A percentile compares a stretch with the other conserved stretches of the same genome.
These are phyloP conservation scores for Starmera dryadoides DNA, from an alignment of 805 yeast species.

Conservation along the genomic window DNA sequence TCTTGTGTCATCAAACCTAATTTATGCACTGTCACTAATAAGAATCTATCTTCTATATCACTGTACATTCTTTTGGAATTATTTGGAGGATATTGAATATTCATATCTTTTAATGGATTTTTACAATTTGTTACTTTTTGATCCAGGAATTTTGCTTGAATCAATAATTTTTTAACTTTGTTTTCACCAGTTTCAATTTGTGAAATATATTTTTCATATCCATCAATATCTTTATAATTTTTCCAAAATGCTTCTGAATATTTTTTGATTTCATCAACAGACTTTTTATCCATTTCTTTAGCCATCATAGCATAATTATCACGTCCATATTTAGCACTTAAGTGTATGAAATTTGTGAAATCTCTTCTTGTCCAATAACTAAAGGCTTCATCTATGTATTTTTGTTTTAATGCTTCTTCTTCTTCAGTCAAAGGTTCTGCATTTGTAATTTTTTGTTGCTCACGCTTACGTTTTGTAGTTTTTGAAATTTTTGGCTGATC, in stretches of 20 bases:
- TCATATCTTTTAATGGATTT: conserved; percentile 58
- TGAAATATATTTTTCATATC: conserved; percentile 61
- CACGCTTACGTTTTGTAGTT: conserved; percentile 14
- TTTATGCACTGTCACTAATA: conserved; percentile 53
- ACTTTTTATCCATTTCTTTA: conserved; percentile 47
- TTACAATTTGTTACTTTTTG: conserved; percentile 44
- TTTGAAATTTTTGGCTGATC: conserved; percentile 11
- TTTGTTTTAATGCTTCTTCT: conserved; percentile 47
- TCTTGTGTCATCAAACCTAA: conserved; percentile 56
- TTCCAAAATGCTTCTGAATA: conserved; percentile 63
- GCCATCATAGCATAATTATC: conserved; percentile 42
- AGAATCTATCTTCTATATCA: conserved; percentile 61
- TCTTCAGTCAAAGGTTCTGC: conserved; percentile 58
- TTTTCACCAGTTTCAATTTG: conserved; percentile 71
- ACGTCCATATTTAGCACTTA: conserved; percentile 62
- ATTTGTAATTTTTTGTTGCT: conserved; percentile 49
- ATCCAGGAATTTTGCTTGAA: conserved; percentile 49
- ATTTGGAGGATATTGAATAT: conserved; percentile 73
- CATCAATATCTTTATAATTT: conserved; percentile 52
- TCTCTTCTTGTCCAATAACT: conserved; percentile 70
- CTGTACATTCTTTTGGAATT: conserved; percentile 71
- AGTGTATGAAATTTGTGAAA: conserved; percentile 63
- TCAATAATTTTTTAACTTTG: conserved; percentile 45
- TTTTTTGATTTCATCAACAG: conserved; percentile 47
- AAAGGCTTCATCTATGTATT: conserved; percentile 50